phyloP scores from a whole-genome alignment of 192 early-diverging fungal genomes.

The Rhizophagus clarus region DNA sequence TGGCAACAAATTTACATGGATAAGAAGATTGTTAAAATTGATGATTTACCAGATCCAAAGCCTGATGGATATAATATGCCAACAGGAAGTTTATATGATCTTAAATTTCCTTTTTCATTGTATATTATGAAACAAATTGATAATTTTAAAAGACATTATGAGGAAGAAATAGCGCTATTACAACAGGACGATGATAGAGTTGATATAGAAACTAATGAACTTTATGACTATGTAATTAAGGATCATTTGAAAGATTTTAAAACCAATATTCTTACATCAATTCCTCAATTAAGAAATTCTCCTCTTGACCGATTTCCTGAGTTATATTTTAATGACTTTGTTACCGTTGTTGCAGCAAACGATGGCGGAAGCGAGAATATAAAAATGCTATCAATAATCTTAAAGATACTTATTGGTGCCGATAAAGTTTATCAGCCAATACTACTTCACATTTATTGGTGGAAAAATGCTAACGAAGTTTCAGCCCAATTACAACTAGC shows the following conservation, averaged over 20 bases:
- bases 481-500: slow-evolving; percentile 25
- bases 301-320: neutral
- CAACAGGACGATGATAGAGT: slow-evolving; percentile 15
- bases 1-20: slow-evolving; percentile 13
- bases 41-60: slow-evolving; percentile 7
- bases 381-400: neutral
- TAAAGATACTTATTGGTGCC: neutral
- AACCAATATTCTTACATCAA: neutral
- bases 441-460: slow-evolving; percentile 21
- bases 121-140: slow-evolving; percentile 33
- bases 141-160: slow-evolving; percentile 6
- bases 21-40: slow-evolving; percentile 23
- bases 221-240: slow-evolving; percentile 5
- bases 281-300: neutral
- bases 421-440: slow-evolving; percentile 17
- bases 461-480: slow-evolving; percentile 14
- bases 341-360: neutral
- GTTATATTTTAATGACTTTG: slow-evolving; percentile 30
- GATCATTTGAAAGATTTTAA: neutral
- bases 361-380: neutral
- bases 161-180: slow-evolving; percentile 2
- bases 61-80: slow-evolving; percentile 24
- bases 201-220: slow-evolving; percentile 13
- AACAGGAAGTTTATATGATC: neutral
- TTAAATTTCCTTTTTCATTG: slow-evolving; percentile 29